phyloP scores from a whole-genome alignment of 257 asterid species.

The Lavandula angustifolia region DNA sequence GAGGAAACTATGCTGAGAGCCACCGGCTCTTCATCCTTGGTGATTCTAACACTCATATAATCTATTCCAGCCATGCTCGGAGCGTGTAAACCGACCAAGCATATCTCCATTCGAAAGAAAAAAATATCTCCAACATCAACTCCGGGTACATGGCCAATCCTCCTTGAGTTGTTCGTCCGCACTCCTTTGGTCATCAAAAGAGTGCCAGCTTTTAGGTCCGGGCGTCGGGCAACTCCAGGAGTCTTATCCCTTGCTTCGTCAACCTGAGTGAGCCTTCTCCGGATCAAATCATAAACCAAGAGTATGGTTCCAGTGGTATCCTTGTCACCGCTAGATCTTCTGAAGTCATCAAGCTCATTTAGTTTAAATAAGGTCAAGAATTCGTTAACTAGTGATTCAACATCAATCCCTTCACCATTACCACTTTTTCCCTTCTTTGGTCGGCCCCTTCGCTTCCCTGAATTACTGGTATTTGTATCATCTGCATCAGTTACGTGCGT shows the following conservation, averaged over 20 bases:
- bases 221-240: conserved; percentile 62
- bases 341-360: conserved; percentile 52
- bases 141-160: conserved; percentile 82
- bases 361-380: conserved; percentile 52
- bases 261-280: conserved; percentile 65
- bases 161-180: conserved; percentile 64
- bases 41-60: conserved; percentile 71
- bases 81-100: conserved; percentile 87
- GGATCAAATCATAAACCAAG: conserved; percentile 59
- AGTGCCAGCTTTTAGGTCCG: conserved; percentile 67
- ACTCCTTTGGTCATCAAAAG: conserved; percentile 69
- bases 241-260: conserved; percentile 60
- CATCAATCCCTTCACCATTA: conserved; percentile 44
- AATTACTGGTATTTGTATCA: conserved; percentile 43
- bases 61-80: conserved; percentile 98
- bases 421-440: conserved; percentile 26
- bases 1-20: conserved; percentile 95
- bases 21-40: conserved; percentile 74
- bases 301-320: conserved; percentile 50
- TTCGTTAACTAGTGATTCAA: conserved; percentile 49
- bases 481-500: conserved; percentile 39
- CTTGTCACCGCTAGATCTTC: conserved; percentile 68
- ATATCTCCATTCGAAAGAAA: conserved; percentile 85
- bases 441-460: conserved; percentile 50
- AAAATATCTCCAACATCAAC: conserved; percentile 85